Base-by-base conservation (phyloP, 345 rosid genomes). In the Salix suchowensis region DNA sequence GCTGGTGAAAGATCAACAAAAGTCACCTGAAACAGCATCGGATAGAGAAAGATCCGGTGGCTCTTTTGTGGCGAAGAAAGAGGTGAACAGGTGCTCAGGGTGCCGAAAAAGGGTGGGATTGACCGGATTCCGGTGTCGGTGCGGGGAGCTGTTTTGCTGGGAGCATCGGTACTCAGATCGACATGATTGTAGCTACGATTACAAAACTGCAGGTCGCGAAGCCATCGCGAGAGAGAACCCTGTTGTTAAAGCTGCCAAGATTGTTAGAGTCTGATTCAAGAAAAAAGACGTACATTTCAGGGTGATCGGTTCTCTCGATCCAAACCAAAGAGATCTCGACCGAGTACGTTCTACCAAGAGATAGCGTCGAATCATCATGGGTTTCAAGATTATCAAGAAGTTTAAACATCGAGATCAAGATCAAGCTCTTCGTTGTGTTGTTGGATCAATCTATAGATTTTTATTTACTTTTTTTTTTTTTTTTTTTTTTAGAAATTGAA, bases 91-190 rank as follows among this genome's bases (percentile, higher is more conserved):
- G 39, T 96, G 99, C 80, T 89, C 94, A 0, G 96, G 99, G 16
- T 96, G 99, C 76, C 74, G 86, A 76, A 86, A 90, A 76, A 91
- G 86, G 76, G 99, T 96, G 1, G 99, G 99, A 1, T 87, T 96
- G 89, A 96, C 98, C 84, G 98, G 98, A 13, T 95, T 95, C 78
- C 82, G 98, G 55, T 95, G 98, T 81, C 91, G 98, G 1, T 95
- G 99, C 64, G 99, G 98, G 0, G 99, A 96, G 30, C 91, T 96
- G 19, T 96, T 96, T 74, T 96, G 99, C 58, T 77, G 89, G 24
- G 97, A 93, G n/a, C 99, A 96, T 36, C 91, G 99, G 52, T 96
- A 96, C 74, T 91, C 98, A 58, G 97, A 93, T 81, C 94, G 98
- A 9, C 98, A 95, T 75, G 97, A 90, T 23, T 95, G 98, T 73